phyloP scores from a whole-genome alignment of 2,329 filamentous ascomycete genomes.

The Hymenoscyphus fraxineus region DNA sequence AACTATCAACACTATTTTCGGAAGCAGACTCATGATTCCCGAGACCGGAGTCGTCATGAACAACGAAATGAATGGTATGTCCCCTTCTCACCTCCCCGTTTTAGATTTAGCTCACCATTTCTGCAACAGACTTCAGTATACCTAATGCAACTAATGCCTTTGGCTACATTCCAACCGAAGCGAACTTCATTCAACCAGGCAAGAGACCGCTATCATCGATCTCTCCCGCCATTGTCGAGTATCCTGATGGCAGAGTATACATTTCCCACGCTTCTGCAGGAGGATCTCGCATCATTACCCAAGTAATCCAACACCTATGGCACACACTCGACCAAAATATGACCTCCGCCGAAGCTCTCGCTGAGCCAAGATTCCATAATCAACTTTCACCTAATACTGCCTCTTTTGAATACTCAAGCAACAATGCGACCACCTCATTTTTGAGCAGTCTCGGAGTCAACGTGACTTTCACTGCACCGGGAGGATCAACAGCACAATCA shows the following conservation, averaged over 20 bases:
- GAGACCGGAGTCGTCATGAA: slow-evolving; percentile 70
- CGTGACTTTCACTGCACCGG: slow-evolving; percentile 55
- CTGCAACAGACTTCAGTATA: slow-evolving; percentile 55
- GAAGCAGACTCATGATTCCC: slow-evolving; percentile 56
- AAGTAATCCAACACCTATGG: slow-evolving; percentile 62
- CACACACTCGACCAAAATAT: slow-evolving; percentile 56
- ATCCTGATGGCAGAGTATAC: slow-evolving; percentile 53
- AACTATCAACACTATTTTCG: slow-evolving; percentile 65
- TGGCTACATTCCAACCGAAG: slow-evolving; percentile 58
- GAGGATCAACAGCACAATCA: slow-evolving; percentile 58
- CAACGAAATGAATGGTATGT: slow-evolving; percentile 57
- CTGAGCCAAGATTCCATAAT: slow-evolving; percentile 58
- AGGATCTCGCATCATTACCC: slow-evolving; percentile 63
- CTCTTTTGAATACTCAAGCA: slow-evolving; percentile 56
- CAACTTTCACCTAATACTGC: slow-evolving; percentile 57
- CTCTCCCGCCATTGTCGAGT: slow-evolving; percentile 59
- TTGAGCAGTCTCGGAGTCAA: slow-evolving; percentile 56
- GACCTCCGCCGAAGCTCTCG: slow-evolving; percentile 51
- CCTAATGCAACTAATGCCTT: slow-evolving; percentile 62
- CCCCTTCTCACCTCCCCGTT: background rate
- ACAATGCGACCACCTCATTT: slow-evolving; percentile 57
- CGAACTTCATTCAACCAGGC: slow-evolving; percentile 63
- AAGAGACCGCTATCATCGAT: slow-evolving; percentile 65
- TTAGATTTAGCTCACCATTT: slow-evolving; percentile 7
- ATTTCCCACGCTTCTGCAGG: slow-evolving; percentile 61